A percentile compares a stretch with the other conserved stretches of the same genome.
Conservation (phyloP, 768 basidiomycete genomes). For the Amanita inopinata region DNA sequence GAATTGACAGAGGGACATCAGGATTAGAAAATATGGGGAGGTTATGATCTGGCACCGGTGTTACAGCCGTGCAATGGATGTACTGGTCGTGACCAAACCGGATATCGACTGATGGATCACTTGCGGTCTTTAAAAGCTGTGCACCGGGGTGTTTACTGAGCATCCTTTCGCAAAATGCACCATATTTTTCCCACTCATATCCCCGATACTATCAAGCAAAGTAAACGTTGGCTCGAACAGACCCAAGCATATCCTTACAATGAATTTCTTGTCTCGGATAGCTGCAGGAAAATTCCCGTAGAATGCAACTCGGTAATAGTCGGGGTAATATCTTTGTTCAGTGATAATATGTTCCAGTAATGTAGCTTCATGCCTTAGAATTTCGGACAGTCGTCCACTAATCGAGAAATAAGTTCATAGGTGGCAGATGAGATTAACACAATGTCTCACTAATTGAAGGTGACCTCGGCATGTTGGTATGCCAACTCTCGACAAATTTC, state of each 20-base stretch:
- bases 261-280: conserved; percentile 82
- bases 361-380: conserved; percentile 80
- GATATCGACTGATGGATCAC: conserved; percentile 75
- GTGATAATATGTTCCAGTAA: conserved; percentile 79
- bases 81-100: conserved; percentile 72
- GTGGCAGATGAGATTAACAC: conserved; percentile 2
- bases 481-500: conserved; percentile 90
- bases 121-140: conserved; percentile 59
- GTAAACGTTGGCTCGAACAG: conserved; percentile 8
- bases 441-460: conserved; percentile 76
- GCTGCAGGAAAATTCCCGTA: conserved; percentile 87
- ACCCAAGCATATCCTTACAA: conserved; percentile 38
- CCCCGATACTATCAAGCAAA: conserved; percentile 65
- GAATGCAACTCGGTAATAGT: conserved; percentile 90
- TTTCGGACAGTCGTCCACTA: conserved; percentile 75
- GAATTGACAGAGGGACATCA: conserved; percentile 71
- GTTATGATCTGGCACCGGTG: conserved; percentile 74
- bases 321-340: conserved; percentile 78
- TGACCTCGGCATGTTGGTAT: conserved; percentile 78
- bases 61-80: conserved; percentile 82
- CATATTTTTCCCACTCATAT: conserved; percentile 90
- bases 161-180: conserved; percentile 84
- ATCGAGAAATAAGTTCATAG: conserved; percentile 9
- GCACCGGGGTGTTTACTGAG: conserved; percentile 85
- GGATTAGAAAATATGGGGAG: conserved; percentile 77